Evolutionary conservation across 495 filamentous ascomycete genomes (phyloP).

Genomic region (Trichoderma virens): DNA sequence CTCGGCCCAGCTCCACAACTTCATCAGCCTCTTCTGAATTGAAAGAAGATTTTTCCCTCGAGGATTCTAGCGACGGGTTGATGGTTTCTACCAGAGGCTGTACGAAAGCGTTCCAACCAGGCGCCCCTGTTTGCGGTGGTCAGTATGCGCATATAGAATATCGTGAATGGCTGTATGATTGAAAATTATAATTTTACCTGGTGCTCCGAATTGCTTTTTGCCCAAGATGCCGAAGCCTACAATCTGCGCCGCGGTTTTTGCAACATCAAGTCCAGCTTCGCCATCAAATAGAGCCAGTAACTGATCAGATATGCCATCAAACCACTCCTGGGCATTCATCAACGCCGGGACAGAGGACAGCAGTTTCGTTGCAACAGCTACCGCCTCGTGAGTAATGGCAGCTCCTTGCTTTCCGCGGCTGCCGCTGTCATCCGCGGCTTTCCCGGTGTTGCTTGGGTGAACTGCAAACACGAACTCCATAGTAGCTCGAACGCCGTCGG

Average conservation of each 20-base stretch:
- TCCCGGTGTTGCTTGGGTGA: slow-evolving; percentile 40
- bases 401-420: slow-evolving; percentile 45
- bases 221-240: slow-evolving; percentile 68
- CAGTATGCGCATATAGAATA: not conserved
- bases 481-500: slow-evolving; percentile 56
- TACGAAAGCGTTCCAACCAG: slow-evolving; percentile 63
- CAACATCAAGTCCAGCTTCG: slow-evolving; percentile 53
- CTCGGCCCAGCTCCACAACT: slow-evolving; percentile 33
- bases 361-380: slow-evolving; percentile 57
- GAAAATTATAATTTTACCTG: slow-evolving; percentile 36
- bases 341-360: slow-evolving; percentile 55
- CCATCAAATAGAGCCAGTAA: slow-evolving; percentile 61
- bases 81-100: slow-evolving; percentile 57
- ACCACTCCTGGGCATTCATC: slow-evolving; percentile 51
- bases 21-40: slow-evolving; percentile 17
- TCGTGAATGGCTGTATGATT: not conserved
- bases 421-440: slow-evolving; percentile 28
- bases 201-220: slow-evolving; percentile 57
- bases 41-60: slow-evolving; percentile 10
- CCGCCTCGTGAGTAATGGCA: slow-evolving; percentile 63
- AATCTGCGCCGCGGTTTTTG: slow-evolving; percentile 59
- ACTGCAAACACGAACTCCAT: slow-evolving; percentile 64
- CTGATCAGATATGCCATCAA: slow-evolving; percentile 56
- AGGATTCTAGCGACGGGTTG: slow-evolving; percentile 38
- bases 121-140: slow-evolving; percentile 33